Conservation (phyloP, 306 rosid genomes). For the Prunus kanzakura region DNA sequence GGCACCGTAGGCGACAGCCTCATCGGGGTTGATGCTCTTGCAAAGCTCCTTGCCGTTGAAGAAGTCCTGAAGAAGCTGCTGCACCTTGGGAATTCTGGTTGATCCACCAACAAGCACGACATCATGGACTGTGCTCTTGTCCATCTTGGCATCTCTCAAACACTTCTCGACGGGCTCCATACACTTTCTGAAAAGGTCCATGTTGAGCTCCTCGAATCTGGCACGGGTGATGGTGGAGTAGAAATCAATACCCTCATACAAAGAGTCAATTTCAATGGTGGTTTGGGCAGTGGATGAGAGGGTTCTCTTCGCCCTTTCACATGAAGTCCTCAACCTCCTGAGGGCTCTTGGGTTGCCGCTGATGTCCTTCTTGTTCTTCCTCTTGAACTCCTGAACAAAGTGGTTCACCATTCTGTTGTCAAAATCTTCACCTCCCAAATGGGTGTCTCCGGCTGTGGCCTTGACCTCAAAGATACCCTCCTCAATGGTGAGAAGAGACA, state of each 20-base stretch:
- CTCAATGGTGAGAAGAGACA: conserved; percentile 62
- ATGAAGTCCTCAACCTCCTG: conserved; percentile 65
- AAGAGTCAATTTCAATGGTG: conserved; percentile 68
- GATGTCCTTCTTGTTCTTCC: conserved; percentile 69
- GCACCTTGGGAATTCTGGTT: conserved; percentile 71
- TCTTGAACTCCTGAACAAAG: conserved; percentile 68
- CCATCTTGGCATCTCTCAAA: conserved; percentile 74
- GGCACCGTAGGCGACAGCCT: conserved; percentile 74
- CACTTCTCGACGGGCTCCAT: conserved; percentile 77
- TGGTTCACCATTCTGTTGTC: conserved; percentile 73
- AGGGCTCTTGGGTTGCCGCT: conserved; percentile 70
- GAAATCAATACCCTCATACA: conserved; percentile 70
- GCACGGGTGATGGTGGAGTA: conserved; percentile 67
- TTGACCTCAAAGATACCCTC: conserved; percentile 80
- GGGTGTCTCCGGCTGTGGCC: conserved; percentile 76
- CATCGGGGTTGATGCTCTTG: conserved; percentile 77
- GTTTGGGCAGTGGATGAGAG: conserved; percentile 66
- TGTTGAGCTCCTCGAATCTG: conserved; percentile 66
- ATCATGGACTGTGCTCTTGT: conserved; percentile 55
- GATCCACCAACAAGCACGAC: conserved; percentile 77
- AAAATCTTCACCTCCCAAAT: conserved; percentile 67
- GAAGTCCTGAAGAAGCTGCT: conserved; percentile 59
- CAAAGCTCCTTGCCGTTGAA: conserved; percentile 67
- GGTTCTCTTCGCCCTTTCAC: conserved; percentile 65
- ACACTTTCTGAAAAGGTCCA: conserved; percentile 69